Conservation (phyloP, 169 alveolate species). For the Plasmodium inui region DNA sequence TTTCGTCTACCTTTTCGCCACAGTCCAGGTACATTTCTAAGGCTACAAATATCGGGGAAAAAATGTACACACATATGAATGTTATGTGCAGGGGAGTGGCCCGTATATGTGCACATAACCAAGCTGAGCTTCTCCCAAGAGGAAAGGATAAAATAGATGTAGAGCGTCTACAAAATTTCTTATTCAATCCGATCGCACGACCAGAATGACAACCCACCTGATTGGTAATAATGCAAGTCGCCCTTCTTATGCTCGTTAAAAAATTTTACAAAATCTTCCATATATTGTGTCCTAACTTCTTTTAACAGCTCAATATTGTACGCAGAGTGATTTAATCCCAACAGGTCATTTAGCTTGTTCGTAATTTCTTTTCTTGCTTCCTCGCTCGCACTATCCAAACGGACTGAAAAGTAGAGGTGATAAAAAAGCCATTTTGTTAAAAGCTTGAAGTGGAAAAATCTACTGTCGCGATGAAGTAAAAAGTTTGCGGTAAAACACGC, state of each 20-base stretch:
- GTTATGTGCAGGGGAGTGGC: too few relatives aligned
- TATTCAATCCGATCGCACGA: not conserved
- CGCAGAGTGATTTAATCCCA: conserved; percentile 16
- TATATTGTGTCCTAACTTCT: conserved; percentile 26
- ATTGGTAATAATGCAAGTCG: conserved; percentile 51
- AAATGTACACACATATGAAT: not conserved
- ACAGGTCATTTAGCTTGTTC: conserved; percentile 14
- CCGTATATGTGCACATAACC: not conserved
- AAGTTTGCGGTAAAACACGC: not conserved
- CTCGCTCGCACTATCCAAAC: conserved; percentile 6
- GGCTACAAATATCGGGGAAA: not conserved
- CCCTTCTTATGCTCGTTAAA: conserved; percentile 41
- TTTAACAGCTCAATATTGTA: conserved; percentile 18
- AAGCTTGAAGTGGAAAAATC: not conserved
- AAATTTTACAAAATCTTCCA: conserved; percentile 31
- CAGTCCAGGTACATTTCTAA: conserved; percentile 43
- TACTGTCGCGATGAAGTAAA: not conserved
- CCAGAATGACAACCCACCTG: conserved; percentile 15
- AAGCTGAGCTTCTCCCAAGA: not conserved
- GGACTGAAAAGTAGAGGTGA: conserved; percentile 9
- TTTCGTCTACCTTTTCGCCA: conserved; percentile 29
- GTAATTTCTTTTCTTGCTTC: conserved; percentile 20
- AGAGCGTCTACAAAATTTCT: not conserved
- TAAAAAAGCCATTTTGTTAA: not conserved
- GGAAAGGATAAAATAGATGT: not conserved